Evolutionary conservation across 2,329 filamentous ascomycete genomes (phyloP).

Genomic region (Ophiostoma pallidulum): DNA sequence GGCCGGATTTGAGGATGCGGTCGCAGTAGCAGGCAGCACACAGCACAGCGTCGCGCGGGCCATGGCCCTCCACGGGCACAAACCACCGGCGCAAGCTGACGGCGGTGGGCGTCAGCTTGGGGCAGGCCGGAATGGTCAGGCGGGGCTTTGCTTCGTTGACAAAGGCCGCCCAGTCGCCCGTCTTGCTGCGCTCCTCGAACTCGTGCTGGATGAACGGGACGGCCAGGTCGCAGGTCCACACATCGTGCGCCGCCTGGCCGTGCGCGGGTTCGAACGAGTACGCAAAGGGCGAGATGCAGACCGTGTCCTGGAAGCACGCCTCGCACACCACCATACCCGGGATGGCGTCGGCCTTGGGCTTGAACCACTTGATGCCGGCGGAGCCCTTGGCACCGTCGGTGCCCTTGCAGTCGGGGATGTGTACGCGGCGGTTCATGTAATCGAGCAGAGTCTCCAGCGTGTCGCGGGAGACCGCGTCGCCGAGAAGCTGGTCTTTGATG

Average conservation of each 20-base stretch:
- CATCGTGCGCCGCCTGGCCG: conserved; percentile 20
- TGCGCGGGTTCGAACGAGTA: conserved; percentile 20
- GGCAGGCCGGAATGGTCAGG: conserved; percentile 7
- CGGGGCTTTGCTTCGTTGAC: conserved; percentile 21
- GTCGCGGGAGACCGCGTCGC: conserved; percentile 21
- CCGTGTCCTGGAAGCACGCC: conserved; percentile 28
- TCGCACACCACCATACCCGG: conserved; percentile 29
- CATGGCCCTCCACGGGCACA: conserved; percentile 19
- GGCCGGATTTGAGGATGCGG: conserved; percentile 22
- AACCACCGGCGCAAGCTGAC: conserved; percentile 23
- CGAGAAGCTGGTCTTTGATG: conserved; percentile 27
- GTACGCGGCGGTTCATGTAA: conserved; percentile 23
- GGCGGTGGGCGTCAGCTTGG: not conserved
- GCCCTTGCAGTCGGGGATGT: conserved; percentile 24
- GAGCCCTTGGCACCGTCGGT: conserved; percentile 13
- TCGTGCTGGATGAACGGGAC: conserved; percentile 23
- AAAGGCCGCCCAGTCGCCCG: conserved; percentile 27
- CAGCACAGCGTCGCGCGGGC: conserved; percentile 22
- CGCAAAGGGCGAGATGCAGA: conserved; percentile 24
- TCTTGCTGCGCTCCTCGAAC: conserved; percentile 20
- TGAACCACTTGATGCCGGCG: conserved; percentile 26
- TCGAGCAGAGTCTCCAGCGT: conserved; percentile 19
- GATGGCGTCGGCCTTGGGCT: conserved; percentile 22
- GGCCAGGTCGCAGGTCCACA: conserved; percentile 29
- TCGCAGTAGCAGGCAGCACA: conserved; percentile 31